phyloP scores from a whole-genome alignment of 495 filamentous ascomycete species.

The Xylaria intraflava region DNA sequence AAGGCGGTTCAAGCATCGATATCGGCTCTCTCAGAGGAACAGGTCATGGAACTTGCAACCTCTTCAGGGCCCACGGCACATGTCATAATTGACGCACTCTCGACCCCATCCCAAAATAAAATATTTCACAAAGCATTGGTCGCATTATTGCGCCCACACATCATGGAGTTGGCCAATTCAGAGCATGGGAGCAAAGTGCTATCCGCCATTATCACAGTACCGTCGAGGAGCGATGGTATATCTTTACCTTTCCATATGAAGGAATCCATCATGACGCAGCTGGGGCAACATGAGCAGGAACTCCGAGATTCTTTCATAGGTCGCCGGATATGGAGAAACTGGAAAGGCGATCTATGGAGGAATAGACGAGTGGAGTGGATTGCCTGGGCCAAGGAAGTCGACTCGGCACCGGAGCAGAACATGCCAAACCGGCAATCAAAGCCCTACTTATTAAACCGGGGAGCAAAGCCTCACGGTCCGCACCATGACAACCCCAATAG shows the following conservation, averaged over 20 bases:
- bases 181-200: constrained; percentile 71
- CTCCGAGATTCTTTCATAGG: constrained; percentile 72
- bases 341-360: constrained; percentile 77
- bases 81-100: constrained; percentile 62
- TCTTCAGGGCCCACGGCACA: constrained; percentile 44
- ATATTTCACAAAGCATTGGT: constrained; percentile 44
- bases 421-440: neutral
- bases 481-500: constrained; percentile 6
- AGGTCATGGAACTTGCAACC: constrained; percentile 32
- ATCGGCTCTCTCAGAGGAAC: constrained; percentile 29
- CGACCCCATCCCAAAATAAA: constrained; percentile 52
- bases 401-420: constrained; percentile 16
- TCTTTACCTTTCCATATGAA: constrained; percentile 49
- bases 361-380: constrained; percentile 64
- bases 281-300: constrained; percentile 48
- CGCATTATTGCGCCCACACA: constrained; percentile 43
- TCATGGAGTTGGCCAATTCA: constrained; percentile 61
- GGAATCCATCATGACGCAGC: constrained; percentile 41
- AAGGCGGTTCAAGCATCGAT: constrained; percentile 39
- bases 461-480: neutral
- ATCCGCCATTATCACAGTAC: constrained; percentile 65
- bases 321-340: constrained; percentile 81
- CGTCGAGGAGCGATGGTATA: constrained; percentile 35
- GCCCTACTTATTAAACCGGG: constrained; percentile 1
- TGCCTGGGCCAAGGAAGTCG: constrained; percentile 53